Conservation (phyloP, 2,329 filamentous ascomycete genomes). For the Alternaria gansuensis region DNA sequence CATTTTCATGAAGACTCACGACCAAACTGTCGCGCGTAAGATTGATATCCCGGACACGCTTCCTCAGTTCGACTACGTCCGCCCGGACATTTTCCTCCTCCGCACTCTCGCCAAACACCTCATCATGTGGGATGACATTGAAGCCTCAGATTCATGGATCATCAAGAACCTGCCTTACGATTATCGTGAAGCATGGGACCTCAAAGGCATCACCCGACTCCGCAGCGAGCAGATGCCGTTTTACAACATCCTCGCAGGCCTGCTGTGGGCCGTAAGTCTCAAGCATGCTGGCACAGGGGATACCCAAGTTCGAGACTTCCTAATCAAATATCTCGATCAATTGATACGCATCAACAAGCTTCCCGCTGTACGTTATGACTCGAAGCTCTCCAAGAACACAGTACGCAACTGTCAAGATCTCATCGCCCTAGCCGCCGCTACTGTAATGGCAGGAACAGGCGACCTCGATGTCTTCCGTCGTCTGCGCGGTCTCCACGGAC, state of each 20-base stretch:
- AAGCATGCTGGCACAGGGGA: slow-evolving; percentile 63
- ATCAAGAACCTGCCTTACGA: slow-evolving; percentile 73
- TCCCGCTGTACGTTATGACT: slow-evolving; percentile 74
- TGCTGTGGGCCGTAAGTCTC: slow-evolving; percentile 73
- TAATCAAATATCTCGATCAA: slow-evolving; percentile 85
- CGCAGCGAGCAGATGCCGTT: slow-evolving; percentile 87
- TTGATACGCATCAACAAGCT: slow-evolving; percentile 80
- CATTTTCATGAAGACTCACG: slow-evolving; percentile 97
- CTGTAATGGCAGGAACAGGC: slow-evolving; percentile 95
- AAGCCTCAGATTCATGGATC: slow-evolving; percentile 78
- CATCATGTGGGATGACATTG: slow-evolving; percentile 89
- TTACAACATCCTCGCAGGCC: slow-evolving; percentile 88
- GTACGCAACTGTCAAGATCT: slow-evolving; percentile 92
- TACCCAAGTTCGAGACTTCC: slow-evolving; percentile 75
- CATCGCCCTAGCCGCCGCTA: slow-evolving; percentile 80
- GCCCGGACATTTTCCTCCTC: slow-evolving; percentile 90
- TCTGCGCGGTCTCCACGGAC: slow-evolving; percentile 85
- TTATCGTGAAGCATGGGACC: slow-evolving; percentile 69
- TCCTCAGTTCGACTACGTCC: slow-evolving; percentile 92
- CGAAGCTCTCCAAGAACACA: slow-evolving; percentile 81
- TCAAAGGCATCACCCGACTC: slow-evolving; percentile 69
- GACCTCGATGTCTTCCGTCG: slow-evolving; percentile 86
- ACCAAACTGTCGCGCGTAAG: slow-evolving; percentile 85
- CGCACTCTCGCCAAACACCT: slow-evolving; percentile 88
- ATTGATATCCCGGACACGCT: slow-evolving; percentile 91